Evolutionary conservation across 345 rosid species (phyloP).

Genomic region (Camelina sativa): DNA sequence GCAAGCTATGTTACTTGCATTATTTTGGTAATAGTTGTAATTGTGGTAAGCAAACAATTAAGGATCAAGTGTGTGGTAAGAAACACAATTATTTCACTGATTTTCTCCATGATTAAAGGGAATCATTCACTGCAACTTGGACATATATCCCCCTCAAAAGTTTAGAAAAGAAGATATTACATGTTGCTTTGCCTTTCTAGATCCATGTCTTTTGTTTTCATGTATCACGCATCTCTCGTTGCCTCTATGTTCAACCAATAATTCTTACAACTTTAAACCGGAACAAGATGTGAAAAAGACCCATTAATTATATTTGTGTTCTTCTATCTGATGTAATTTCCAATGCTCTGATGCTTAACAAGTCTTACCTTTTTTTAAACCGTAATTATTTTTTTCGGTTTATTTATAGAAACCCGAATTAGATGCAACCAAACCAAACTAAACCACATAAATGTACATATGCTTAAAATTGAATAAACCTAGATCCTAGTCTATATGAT

Average conservation of each 20-base stretch:
- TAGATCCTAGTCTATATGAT: neutral
- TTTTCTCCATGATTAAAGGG: conserved; percentile 36
- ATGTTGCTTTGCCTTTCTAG: conserved; percentile 26
- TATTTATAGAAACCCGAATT: neutral
- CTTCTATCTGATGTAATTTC: conserved; percentile 3
- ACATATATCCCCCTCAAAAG: conserved; percentile 1
- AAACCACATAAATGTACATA: neutral
- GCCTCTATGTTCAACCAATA: conserved; percentile 22
- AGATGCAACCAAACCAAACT: neutral
- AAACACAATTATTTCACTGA: conserved; percentile 3
- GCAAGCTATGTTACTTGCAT: conserved; percentile 24
- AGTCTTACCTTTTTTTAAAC: neutral
- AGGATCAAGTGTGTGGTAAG: conserved; percentile 6
- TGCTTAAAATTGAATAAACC: neutral
- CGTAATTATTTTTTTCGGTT: too few species aligned
- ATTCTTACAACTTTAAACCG: conserved; percentile 5
- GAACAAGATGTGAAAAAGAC: neutral
- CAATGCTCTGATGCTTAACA: neutral
- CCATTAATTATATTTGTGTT: conserved; percentile 8
- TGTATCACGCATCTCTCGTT: conserved; percentile 38
- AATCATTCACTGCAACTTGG: conserved; percentile 7
- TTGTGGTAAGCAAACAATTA: conserved; percentile 18
- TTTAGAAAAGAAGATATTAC: neutral
- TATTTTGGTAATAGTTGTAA: conserved; percentile 1
- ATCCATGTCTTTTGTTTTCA: conserved; percentile 29